Evolutionary conservation across 495 filamentous ascomycete genomes (phyloP), one percentile per base, ranked within the genome.

Genomic region (Hypoxylon perforatum): DNA sequence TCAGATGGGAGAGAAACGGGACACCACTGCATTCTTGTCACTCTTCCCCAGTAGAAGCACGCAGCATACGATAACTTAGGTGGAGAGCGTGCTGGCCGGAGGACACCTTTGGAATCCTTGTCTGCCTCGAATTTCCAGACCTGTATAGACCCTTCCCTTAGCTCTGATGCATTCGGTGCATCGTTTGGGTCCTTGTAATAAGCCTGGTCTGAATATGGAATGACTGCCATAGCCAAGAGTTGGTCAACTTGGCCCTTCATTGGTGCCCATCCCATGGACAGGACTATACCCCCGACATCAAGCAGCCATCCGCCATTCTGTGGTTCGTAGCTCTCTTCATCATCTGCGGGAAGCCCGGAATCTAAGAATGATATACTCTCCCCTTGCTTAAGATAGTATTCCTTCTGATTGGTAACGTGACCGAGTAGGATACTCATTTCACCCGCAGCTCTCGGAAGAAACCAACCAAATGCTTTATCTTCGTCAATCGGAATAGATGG

Each of bases 251-350:
- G 57, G 21, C 65, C 58, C 39, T 68, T 46, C n/a, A 72, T 50
- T 3, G 80, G 79, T 2, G 77, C 79, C 81, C 81, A 84, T 11
- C 63, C 75, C 63, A 83, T 72, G 11, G 76, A 75, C 22, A 82
- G 68, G 10, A 78, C 73, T 25, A 82, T 76, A 47, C 81, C 79
- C 21, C 78, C 81, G 4, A 78, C 74, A 57, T 84, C 75, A 42
- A 84, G 57, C 55, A 81, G 70, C 79, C 79, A 82, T 9, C 81
- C 79, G 10, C 53, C 70, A 11, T 71, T 53, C 17, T 46, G 59
- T 5, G 54, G 35, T 18, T 77, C 73, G 0, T 63, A 17, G 7
- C 52, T 45, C 3, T 63, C 61, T 39, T 53, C 44, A 17, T 71
- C 62, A 25, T 67, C 53, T 2, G 70, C 58, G 0, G 73, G 75